These are phyloP conservation scores for Mycosphaerella sp. DNA, from an alignment of 2,329 filamentous ascomycete species.

Conservation along the genomic window DNA sequence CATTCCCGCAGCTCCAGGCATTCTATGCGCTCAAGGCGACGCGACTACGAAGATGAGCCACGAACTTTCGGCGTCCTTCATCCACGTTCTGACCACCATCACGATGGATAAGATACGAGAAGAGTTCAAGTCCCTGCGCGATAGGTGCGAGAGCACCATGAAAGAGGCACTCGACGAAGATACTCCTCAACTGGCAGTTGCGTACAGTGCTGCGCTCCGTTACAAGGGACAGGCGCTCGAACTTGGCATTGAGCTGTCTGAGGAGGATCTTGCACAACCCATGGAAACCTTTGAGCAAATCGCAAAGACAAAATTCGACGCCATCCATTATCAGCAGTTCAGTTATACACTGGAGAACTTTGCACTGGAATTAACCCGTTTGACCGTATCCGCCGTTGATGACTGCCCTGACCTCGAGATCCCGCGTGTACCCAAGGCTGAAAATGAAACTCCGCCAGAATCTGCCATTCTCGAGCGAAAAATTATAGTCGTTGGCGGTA, in stretches of 20 bases:
- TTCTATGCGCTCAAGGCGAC: conserved; percentile 27
- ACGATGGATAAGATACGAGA: conserved; percentile 24
- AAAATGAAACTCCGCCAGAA: conserved; percentile 19
- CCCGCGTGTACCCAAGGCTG: conserved; percentile 19
- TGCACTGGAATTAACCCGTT: conserved; percentile 23
- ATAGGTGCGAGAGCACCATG: conserved; percentile 23
- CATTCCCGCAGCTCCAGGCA: conserved; percentile 27
- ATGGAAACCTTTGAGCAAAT: conserved; percentile 24
- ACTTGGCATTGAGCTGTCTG: conserved; percentile 20
- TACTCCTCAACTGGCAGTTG: conserved; percentile 17
- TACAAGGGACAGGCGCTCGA: conserved; percentile 28
- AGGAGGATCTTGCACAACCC: conserved; percentile 20
- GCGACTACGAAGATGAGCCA: conserved; percentile 29
- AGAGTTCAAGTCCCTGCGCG: conserved; percentile 18
- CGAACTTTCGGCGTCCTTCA: conserved; percentile 26
- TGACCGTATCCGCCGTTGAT: conserved; percentile 24
- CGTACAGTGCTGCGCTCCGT: conserved; percentile 23
- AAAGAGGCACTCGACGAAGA: conserved; percentile 20
- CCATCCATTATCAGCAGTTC: conserved; percentile 26
- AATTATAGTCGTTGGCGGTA: conserved; percentile 23
- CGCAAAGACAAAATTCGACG: conserved; percentile 23
- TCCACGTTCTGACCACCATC: conserved; percentile 21
- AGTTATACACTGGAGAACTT: conserved; percentile 28
- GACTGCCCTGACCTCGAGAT: conserved; percentile 26
- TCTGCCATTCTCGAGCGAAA: conserved; percentile 24